These are phyloP conservation scores for Catenaria anguillulae DNA, from an alignment of 371 early-diverging fungal genomes.

Conservation along the genomic window DNA sequence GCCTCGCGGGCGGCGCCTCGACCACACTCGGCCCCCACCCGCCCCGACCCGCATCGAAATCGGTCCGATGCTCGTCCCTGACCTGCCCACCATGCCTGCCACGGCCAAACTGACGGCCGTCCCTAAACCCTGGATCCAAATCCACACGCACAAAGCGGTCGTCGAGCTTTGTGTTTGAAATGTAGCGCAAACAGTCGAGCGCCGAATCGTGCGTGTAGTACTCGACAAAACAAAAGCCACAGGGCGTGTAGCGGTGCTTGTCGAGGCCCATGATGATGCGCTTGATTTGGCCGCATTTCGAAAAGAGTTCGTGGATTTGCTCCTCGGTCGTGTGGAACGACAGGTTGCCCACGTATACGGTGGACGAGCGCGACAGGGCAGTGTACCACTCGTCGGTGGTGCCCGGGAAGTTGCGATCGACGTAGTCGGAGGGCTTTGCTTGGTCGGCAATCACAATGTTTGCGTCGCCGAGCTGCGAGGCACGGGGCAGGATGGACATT, in stretches of 20 bases:
- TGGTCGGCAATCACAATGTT: not conserved
- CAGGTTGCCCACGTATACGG: slow-evolving; percentile 95
- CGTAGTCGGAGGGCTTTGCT: not conserved
- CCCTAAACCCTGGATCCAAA: slow-evolving; percentile 91
- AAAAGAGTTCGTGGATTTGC: slow-evolving; percentile 92
- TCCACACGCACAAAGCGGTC: slow-evolving; percentile 90
- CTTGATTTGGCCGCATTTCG: slow-evolving; percentile 90
- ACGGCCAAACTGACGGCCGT: slow-evolving; percentile 93
- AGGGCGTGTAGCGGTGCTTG: slow-evolving; percentile 81
- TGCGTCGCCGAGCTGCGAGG: not conserved
- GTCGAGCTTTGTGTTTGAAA: slow-evolving; percentile 89
- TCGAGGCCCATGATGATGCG: slow-evolving; percentile 98
- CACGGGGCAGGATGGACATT: not conserved
- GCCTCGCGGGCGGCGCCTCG: not conserved
- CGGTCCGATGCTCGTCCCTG: slow-evolving; percentile 84
- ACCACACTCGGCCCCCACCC: slow-evolving; percentile 85
- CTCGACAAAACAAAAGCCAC: slow-evolving; percentile 99
- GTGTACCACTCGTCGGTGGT: slow-evolving; percentile 1
- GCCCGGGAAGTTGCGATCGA: not conserved
- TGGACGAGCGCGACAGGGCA: slow-evolving; percentile 26
- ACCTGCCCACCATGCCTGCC: slow-evolving; percentile 92
- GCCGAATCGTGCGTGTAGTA: slow-evolving; percentile 77
- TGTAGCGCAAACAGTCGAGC: slow-evolving; percentile 79
- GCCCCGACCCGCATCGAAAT: slow-evolving; percentile 89
- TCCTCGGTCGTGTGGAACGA: slow-evolving; percentile 97